Base-by-base conservation (phyloP, 768 basidiomycete genomes). In the Agrocybe pediades region DNA sequence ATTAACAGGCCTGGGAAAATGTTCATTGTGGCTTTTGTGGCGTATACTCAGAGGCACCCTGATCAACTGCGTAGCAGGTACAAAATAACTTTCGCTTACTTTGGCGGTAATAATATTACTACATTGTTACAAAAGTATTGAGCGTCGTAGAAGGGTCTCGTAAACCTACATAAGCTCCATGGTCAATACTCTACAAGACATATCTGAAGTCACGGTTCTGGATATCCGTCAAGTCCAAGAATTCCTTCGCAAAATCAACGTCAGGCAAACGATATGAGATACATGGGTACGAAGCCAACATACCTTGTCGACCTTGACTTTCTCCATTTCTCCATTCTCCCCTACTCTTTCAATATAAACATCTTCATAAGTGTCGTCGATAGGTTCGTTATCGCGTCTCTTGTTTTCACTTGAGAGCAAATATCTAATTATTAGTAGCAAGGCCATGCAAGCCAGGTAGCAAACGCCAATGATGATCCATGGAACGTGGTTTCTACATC, bases 391-490 rank as follows among this genome's bases (percentile, higher is more conserved):
- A 54, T 91, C 87, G 3, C 90, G 78, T 11, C 77, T 74, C 47
- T 73, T 78, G 64, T 92, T 91, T 72, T 91, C 87, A 29, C 72
- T 67, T 2, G 71, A 63, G 33, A 92, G 77, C 24, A 83, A 39
- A 50, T 60, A 69, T 19, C 87, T 83, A 53, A 92, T 81, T 30
- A 64, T 21, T 20, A 84, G 71, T 15, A 77, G 54, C 7, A 75
- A 49, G 11, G 71, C 24, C 41, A 86, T 83, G 66, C 85, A 85
- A 25, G 65, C 54, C 9, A 72, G 55, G 63, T 86, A 85, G 68
- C 86, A 87, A 47, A 84, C 64, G 2, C 86, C 82, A 51, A 92
- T 91, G 60, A 92, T 77, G 48, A 79, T 80, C 90, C 91, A 92
- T 2, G 90, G 90, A 24, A 91, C 66, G 51, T 78, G 85, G 58